Conservation (phyloP, 2,329 filamentous ascomycete species). For the Penicillium sp. region DNA sequence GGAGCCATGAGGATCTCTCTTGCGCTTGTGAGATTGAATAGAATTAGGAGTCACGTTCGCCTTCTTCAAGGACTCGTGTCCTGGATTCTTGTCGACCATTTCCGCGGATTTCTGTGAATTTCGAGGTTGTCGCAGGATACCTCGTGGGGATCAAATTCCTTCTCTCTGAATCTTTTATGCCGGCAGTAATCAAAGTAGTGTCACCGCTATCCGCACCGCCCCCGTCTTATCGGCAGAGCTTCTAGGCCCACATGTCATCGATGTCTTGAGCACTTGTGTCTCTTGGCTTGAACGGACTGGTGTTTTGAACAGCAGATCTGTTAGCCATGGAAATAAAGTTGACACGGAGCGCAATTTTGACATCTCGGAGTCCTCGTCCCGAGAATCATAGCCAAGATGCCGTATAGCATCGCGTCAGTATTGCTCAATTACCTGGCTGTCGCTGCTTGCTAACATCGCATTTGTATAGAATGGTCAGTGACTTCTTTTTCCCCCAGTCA, state of each 20-base stretch:
- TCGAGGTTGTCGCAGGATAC: constrained; percentile 1
- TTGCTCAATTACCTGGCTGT: constrained; percentile 4
- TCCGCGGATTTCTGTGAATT: constrained; percentile 16
- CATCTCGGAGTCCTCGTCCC: constrained; percentile 15
- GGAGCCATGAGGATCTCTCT: constrained; percentile 32
- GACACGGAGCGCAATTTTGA: not conserved
- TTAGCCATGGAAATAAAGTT: constrained; percentile 23
- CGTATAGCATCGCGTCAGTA: constrained; percentile 66
- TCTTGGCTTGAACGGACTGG: not conserved
- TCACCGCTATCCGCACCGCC: constrained; percentile 5
- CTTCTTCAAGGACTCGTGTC: constrained; percentile 42
- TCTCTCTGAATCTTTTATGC: constrained; percentile 23
- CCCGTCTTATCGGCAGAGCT: constrained; percentile 10
- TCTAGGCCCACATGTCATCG: not conserved
- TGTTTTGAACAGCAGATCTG: constrained; percentile 5
- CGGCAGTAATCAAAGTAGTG: constrained; percentile 17
- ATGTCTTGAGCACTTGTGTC: not conserved
- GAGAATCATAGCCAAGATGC: constrained; percentile 48
- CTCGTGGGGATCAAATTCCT: constrained; percentile 10
- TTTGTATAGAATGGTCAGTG: constrained; percentile 75
- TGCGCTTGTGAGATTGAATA: constrained; percentile 33
- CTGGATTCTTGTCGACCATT: constrained; percentile 49
- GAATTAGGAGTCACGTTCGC: constrained; percentile 20
- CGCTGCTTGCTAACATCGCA: constrained; percentile 27
- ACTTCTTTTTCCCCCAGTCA: constrained; percentile 98